Base-by-base conservation (phyloP, 441 rosid genomes). In the Euphorbia neoarborescens region DNA sequence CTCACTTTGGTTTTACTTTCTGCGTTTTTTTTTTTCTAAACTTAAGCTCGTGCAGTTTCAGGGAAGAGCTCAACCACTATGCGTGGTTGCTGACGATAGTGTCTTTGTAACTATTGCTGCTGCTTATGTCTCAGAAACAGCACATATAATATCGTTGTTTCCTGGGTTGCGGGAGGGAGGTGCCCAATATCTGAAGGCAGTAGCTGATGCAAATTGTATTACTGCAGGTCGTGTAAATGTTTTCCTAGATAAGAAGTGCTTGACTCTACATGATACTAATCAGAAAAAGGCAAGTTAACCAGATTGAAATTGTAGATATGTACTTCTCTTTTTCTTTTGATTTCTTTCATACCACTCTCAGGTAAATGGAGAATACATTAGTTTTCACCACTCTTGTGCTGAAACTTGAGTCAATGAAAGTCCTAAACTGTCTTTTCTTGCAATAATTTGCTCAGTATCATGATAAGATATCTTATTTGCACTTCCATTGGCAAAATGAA, bases 41-140 rank as follows among this genome's bases (percentile, higher is more conserved):
- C 38, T 12, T 27, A 5, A 51, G 51, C 46, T 24, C 69, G n/a
- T 82, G 70, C 89, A 92, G 99, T 77, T 94, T 85, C 86, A 81
- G 81, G 84, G 76, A 79, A 88, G 83, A 84, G 80, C 69, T 66
- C 77, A 79, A 30, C 81, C 89, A 59, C 76, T 87, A 30, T 94
- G 96, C 30, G 64, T 94, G 50, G 83, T 92, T 73, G 85, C 83
- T 65, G 99, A 94, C 84, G 98, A 94, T 77, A 92, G 97, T 81
- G 68, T 90, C 59, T 89, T 89, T 66, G 69, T 84, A 70, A 79
- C 97, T 27, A 81, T 90, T 71, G 78, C 80, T 77, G 81, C 80
- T 76, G 88, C 89, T 68, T 83, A 51, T 75, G 71, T 85, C 54
- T 87, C 91, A 27, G 76, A 79, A 74, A 71, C 80, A 56, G 84